A percentile compares a stretch with the other conserved stretches of the same genome.
These are phyloP conservation scores for Hypomontagnella submonticulosa DNA, from an alignment of 495 filamentous ascomycete genomes.

Conservation along the genomic window DNA sequence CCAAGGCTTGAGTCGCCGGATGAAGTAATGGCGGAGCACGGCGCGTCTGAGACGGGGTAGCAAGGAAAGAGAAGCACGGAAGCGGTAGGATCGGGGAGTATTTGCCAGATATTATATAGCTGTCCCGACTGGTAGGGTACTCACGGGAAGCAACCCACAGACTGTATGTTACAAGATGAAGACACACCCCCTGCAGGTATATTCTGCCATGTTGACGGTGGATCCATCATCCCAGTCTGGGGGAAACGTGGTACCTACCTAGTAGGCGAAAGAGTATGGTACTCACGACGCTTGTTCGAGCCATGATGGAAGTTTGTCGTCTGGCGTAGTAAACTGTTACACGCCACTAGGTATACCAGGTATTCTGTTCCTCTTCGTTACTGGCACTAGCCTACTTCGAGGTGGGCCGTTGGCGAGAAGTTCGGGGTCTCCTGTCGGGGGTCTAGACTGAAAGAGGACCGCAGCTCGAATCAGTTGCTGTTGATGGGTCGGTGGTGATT, in stretches of 20 bases:
- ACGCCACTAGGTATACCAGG: conserved; percentile 19
- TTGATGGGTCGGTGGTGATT: conserved; percentile 41
- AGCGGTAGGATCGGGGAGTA: conserved; percentile 36
- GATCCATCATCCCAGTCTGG: conserved; percentile 24
- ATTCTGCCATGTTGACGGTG: conserved; percentile 27
- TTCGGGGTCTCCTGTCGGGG: conserved; percentile 41
- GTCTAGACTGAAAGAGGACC: conserved; percentile 44
- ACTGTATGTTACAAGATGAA: conserved; percentile 31
- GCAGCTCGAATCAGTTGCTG: conserved; percentile 38
- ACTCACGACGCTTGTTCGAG: conserved; percentile 15
- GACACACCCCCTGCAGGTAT: conserved; percentile 25
- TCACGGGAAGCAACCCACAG: conserved; percentile 33
- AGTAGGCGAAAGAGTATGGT: conserved; percentile 1
- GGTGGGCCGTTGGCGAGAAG: conserved; percentile 35
- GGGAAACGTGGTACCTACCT: conserved; percentile 39
- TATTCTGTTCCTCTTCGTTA: conserved; percentile 13
- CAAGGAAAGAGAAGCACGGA: conserved; percentile 31
- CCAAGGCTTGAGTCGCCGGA: conserved; percentile 28
- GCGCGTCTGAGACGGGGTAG: conserved; percentile 34
- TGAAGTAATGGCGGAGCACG: conserved; percentile 30
- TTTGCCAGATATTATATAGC: conserved; percentile 44
- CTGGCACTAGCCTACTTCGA: conserved; percentile 25
- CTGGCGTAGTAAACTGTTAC: conserved; percentile 35
- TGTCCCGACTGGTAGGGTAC: conserved; percentile 30
- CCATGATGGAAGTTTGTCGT: conserved; percentile 16